Base-by-base conservation (phyloP, 306 rosid genomes). In the Castanea crenata region DNA sequence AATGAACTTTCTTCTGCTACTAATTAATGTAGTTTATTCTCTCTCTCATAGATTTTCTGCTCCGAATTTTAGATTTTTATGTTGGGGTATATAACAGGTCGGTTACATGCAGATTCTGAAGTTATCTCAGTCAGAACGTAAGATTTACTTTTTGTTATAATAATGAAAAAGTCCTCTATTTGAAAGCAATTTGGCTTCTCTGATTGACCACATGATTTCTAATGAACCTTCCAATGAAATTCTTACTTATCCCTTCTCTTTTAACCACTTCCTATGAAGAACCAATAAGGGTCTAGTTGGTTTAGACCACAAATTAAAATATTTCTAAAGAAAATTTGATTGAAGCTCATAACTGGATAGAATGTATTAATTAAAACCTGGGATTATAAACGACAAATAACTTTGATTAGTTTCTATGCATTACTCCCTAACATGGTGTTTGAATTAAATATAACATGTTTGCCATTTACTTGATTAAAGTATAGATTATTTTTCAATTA, bases 371-470 rank as follows among this genome's bases (percentile, higher is more conserved):
- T 62, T 79, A 78, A 79, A 67, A 27, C 18, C 32, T 69, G 80
- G 74, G 86, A 86, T 83, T 80, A 75, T 70, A 77, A 31, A 68
- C 27, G 89, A 90, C 93, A 88, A 87, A 77, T 21, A 76, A 49
- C 81, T 78, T 84, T 79, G 88, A 81, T 78, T 71, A 58, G 79
- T 85, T 78, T 70, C 80, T 91, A 78, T 81, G 85, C 80, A 57
- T 23, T 85, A 88, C 86, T 83, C 82, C 90, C 93, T 89, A 78
- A 89, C 91, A 89, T 76, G 90, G 86, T 78, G 82, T 88, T 84
- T 73, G 7, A 71, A 79, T 78, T 85, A 83, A 84, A 78, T 71
- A 82, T 71, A 19, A 25, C 74, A 76, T 78, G 49, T 73, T 81
- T 76, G 20, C 68, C 71, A 38, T 76, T 41, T 69, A 78, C 55